Evolutionary conservation across 345 rosid species (phyloP).

Genomic region (Ceriops zippeliana): DNA sequence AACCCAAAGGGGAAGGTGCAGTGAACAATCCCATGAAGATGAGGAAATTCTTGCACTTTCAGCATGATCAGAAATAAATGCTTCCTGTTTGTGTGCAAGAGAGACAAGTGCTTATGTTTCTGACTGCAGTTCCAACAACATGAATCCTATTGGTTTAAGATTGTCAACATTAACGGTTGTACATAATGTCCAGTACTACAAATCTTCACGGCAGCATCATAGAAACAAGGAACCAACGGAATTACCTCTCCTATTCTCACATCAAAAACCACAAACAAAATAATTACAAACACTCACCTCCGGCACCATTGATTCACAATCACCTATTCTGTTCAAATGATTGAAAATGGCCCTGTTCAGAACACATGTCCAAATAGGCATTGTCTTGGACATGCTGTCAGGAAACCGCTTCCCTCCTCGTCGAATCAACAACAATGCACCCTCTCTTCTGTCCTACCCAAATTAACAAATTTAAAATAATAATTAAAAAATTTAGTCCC

Average conservation of each 20-base stretch:
- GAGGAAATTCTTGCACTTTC: conserved; percentile 19
- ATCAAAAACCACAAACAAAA: neutral
- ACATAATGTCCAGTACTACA: too few relatives aligned
- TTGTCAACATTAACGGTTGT: too few relatives aligned
- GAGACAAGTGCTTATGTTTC: neutral
- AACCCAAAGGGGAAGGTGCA: conserved; percentile 94
- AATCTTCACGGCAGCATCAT: too few relatives aligned
- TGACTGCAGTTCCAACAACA: neutral
- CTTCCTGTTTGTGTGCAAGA: conserved; percentile 30
- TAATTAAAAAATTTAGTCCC: neutral
- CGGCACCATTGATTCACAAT: conserved; percentile 14
- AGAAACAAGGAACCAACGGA: too few relatives aligned
- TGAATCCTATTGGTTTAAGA: too few relatives aligned
- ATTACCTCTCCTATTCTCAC: too few relatives aligned
- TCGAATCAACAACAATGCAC: conserved; percentile 78
- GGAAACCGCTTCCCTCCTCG: conserved; percentile 84
- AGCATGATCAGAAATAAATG: conserved; percentile 15
- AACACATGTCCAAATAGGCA: conserved; percentile 90
- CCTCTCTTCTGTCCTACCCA: conserved; percentile 87
- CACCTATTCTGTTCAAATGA: conserved; percentile 31
- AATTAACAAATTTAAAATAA: neutral
- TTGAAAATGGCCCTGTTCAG: conserved; percentile 61
- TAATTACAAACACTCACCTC: conserved; percentile 39
- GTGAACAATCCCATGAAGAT: conserved; percentile 70
- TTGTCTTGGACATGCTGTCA: conserved; percentile 94